Conservation (phyloP, 2,329 filamentous ascomycete genomes). For the Aurifilum marmelostoma region DNA sequence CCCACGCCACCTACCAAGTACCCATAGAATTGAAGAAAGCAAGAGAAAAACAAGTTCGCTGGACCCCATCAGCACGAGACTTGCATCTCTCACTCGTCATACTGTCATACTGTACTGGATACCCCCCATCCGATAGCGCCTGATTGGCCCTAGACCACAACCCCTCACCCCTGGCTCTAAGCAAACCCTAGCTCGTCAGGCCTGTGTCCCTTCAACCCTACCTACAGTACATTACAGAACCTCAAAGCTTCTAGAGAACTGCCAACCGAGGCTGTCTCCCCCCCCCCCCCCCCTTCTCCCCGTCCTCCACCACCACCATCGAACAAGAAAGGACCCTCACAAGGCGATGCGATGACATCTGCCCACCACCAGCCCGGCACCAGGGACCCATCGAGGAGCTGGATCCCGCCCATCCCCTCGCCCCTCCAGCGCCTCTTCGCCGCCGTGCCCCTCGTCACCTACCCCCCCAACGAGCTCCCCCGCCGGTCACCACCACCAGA, state of each 20-base stretch:
- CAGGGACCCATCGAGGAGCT: constrained; percentile 37
- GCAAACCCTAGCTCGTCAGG: no score
- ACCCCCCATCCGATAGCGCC: no score
- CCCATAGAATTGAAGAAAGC: no score
- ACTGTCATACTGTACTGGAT: no score
- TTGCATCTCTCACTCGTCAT: no score
- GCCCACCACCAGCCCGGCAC: constrained; percentile 1
- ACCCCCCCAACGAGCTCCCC: constrained; percentile 76
- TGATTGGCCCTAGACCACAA: neutral
- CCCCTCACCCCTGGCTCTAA: no score
- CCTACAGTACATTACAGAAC: no score
- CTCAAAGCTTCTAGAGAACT: neutral
- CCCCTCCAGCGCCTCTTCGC: constrained; percentile 85
- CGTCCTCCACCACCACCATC: neutral
- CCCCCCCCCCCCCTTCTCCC: neutral
- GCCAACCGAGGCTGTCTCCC: neutral
- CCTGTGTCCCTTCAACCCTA: no score
- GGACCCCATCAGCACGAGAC: neutral
- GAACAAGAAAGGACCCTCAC: neutral
- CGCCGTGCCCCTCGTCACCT: constrained; percentile 76
- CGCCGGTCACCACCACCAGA: constrained; percentile 51
- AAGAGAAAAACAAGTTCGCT: neutral
- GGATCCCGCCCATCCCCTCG: constrained; percentile 63
- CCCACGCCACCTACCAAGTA: no score
- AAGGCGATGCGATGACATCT: constrained; percentile 25